Base-by-base conservation (phyloP, 225 moss, liverwort and hornwort species). In the Anthoceros angustus region DNA sequence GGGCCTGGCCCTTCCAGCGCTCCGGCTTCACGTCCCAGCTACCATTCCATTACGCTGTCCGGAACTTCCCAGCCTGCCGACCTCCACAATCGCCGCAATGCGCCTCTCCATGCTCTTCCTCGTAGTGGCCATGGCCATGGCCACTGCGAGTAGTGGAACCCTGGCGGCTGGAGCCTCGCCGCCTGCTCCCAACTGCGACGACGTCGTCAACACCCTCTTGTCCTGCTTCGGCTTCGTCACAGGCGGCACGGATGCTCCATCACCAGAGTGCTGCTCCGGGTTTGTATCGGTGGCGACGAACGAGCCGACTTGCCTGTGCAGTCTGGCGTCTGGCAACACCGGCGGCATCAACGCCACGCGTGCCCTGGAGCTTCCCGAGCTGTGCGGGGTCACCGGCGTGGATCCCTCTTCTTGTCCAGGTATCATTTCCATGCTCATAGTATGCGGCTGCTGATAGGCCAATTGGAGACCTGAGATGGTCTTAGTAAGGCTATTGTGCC, bases 311-410 rank as follows among this genome's bases (percentile, higher is more conserved):
- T 55, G 55, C n/a, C 14, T 55, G 55, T 55, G 55, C 18, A 18
- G 23, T 5, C 1, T 55, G 8, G 18, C 23, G 10, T 18, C n/a
- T 9, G 55, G 55, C 8, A 23, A 23, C 12, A 20, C 12, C n/a
- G 23, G n/a, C 18, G 55, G 55, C 55, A 55, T 55, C 55, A 55
- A 55, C 55, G 55, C 23, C 55, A 55, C 55, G 55, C 55, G 18
- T 15, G 55, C 55, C 23, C 55, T 55, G 55, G 10, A 55, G 55
- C 55, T 55, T 55, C 55, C 55, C 18, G 6, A 0, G 0, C 16
- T 55, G 10, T 55, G 55, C 55, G 23, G 23, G 18, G 55, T 55
- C 55, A 55, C 55, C n/a, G 55, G n/a, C 23, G 55, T 55, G 0
- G 18, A 55, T 55, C n/a, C 55, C n/a, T 7, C 55, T 15, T 18